These are phyloP conservation scores for Carpinus viminea DNA, from an alignment of 306 rosid genomes.

Conservation along the genomic window DNA sequence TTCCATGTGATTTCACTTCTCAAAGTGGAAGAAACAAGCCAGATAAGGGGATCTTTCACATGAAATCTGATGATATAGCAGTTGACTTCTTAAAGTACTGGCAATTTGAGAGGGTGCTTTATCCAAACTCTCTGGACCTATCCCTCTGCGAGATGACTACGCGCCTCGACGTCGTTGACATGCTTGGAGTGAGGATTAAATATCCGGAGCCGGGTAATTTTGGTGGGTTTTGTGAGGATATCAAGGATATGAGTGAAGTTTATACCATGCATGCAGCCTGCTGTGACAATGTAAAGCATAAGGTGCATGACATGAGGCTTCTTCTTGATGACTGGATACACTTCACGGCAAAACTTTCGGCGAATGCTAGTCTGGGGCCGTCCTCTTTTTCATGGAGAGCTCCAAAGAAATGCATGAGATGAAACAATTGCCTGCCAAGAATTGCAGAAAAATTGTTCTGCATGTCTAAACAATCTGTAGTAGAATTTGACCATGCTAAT, in stretches of 20 bases:
- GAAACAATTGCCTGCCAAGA: too few relatives aligned
- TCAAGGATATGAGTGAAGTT: slow-evolving; percentile 24
- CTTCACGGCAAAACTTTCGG: slow-evolving; percentile 23
- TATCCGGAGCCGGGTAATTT: slow-evolving; percentile 26
- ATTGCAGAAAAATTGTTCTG: neutral
- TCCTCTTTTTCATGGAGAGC: slow-evolving; percentile 37
- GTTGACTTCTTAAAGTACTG: slow-evolving; percentile 38
- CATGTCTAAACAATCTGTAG: neutral
- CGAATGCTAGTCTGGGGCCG: slow-evolving; percentile 16
- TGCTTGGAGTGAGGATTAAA: slow-evolving; percentile 20
- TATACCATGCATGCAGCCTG: slow-evolving; percentile 55
- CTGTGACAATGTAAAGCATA: slow-evolving; percentile 44
- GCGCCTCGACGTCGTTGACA: neutral
- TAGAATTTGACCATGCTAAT: neutral
- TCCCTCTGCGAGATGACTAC: slow-evolving; percentile 35
- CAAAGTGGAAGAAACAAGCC: neutral
- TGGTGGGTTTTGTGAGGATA: slow-evolving; percentile 49
- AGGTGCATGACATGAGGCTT: slow-evolving; percentile 55
- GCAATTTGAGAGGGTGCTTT: slow-evolving; percentile 32
- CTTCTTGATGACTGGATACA: slow-evolving; percentile 56
- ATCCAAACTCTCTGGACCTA: slow-evolving; percentile 27
- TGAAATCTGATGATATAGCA: slow-evolving; percentile 35
- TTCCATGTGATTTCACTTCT: slow-evolving; percentile 38
- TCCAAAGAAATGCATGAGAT: slow-evolving; percentile 41
- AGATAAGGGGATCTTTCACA: slow-evolving; percentile 44